Evolutionary conservation across 768 basidiomycete genomes (phyloP).

Genomic region (Omphalotus guepiniiformis): DNA sequence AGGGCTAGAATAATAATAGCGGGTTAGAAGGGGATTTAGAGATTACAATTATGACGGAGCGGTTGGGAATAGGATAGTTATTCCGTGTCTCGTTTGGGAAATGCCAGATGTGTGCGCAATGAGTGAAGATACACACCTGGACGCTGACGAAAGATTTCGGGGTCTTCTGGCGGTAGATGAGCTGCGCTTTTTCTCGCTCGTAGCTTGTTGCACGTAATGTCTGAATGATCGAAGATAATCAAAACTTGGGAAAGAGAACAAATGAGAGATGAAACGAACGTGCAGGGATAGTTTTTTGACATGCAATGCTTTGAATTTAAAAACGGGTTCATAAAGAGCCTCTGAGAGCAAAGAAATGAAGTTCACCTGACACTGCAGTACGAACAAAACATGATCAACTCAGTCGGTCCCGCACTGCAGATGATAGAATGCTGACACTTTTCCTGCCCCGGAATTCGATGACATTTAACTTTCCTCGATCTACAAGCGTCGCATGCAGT

Average conservation of each 20-base stretch:
- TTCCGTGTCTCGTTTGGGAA: too few species aligned
- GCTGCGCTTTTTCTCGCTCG: slow-evolving; percentile 76
- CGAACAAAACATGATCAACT: slow-evolving; percentile 1
- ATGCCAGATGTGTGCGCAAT: not conserved
- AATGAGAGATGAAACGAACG: slow-evolving; percentile 50
- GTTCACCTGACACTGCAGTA: slow-evolving; percentile 61
- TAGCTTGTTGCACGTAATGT: slow-evolving; percentile 79
- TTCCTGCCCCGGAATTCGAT: slow-evolving; percentile 75
- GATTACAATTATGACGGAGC: too few species aligned
- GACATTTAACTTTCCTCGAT: slow-evolving; percentile 86
- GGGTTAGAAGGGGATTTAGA: too few species aligned
- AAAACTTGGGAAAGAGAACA: slow-evolving; percentile 11
- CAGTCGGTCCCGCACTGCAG: slow-evolving; percentile 10
- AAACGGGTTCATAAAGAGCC: slow-evolving; percentile 9
- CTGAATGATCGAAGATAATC: slow-evolving; percentile 30
- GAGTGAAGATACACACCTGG: slow-evolving; percentile 37
- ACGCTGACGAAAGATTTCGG: slow-evolving; percentile 52
- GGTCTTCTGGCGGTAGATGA: slow-evolving; percentile 56
- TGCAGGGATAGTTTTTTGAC: slow-evolving; percentile 89
- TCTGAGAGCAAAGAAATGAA: slow-evolving; percentile 14
- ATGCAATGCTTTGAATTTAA: slow-evolving; percentile 61
- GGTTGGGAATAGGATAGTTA: too few species aligned
- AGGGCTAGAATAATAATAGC: slow-evolving; percentile 15
- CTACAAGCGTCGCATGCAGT: slow-evolving; percentile 94
- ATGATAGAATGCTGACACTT: slow-evolving; percentile 49